phyloP scores from a whole-genome alignment of 2,329 filamentous ascomycete genomes.

The Cladophialophora bantiana region DNA sequence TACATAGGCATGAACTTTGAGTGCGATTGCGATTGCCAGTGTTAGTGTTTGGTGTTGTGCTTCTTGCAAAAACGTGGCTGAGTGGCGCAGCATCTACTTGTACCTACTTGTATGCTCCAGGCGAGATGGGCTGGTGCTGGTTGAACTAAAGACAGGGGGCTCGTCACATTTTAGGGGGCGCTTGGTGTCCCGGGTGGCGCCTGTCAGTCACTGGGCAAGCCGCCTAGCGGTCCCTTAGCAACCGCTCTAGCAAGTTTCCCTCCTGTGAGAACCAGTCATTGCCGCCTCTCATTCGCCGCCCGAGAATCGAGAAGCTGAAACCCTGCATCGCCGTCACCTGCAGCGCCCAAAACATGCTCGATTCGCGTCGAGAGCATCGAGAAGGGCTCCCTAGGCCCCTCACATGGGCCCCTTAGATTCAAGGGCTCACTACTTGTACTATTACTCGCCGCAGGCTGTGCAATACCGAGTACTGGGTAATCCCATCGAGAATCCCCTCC shows the following conservation, averaged over 20 bases:
- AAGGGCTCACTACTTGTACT: neutral
- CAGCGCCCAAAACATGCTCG: neutral
- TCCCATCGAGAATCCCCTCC: neutral
- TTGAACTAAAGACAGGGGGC: neutral
- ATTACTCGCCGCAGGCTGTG: too few species aligned
- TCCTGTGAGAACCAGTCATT: neutral
- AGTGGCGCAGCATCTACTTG: neutral
- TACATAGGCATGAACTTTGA: neutral
- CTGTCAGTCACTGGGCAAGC: too few species aligned
- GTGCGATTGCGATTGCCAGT: neutral
- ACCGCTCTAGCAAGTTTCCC: neutral
- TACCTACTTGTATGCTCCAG: neutral
- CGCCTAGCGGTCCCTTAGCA: neutral
- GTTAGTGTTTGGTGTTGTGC: neutral
- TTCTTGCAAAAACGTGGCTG: neutral
- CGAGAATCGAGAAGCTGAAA: neutral
- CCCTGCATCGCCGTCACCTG: constrained; percentile 2
- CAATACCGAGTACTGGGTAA: too few species aligned
- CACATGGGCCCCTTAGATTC: neutral
- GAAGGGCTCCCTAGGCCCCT: neutral
- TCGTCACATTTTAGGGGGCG: neutral
- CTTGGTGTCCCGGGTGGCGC: neutral
- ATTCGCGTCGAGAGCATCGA: neutral
- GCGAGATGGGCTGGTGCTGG: neutral
- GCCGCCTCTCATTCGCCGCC: neutral